These are phyloP conservation scores for Russula emetica DNA, from an alignment of 768 basidiomycete genomes.

Conservation along the genomic window DNA sequence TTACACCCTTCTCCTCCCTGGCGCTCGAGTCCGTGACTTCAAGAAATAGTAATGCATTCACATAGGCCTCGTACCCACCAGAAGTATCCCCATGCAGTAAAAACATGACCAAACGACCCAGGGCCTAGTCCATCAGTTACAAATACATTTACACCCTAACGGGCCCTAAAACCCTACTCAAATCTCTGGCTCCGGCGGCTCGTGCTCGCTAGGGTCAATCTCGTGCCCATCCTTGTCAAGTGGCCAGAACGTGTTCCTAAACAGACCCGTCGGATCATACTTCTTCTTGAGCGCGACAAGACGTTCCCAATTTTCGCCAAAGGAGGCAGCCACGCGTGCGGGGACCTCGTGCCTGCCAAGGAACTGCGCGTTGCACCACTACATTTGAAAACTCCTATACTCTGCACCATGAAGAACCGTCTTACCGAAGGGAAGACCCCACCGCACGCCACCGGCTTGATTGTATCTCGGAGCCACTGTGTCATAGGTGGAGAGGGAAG, in stretches of 20 bases:
- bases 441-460: conserved; percentile 67
- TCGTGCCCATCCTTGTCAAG: conserved; percentile 51
- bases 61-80: background rate
- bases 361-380: conserved; percentile 47
- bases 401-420: conserved; percentile 26
- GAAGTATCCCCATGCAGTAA: background rate
- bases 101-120: background rate
- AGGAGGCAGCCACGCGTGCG: conserved; percentile 58
- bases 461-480: conserved; percentile 76
- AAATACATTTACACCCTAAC: too few relatives aligned
- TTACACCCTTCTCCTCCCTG: too few relatives aligned
- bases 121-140: background rate
- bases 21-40: too few relatives aligned
- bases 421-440: conserved; percentile 82
- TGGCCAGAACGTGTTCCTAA: conserved; percentile 83
- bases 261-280: conserved; percentile 75
- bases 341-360: conserved; percentile 66
- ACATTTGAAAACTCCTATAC: background rate
- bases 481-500: background rate
- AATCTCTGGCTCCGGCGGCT: conserved; percentile 49
- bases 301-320: conserved; percentile 70
- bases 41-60: too few relatives aligned
- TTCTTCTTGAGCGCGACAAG: conserved; percentile 64
- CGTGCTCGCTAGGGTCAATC: conserved; percentile 55
- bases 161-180: background rate